A percentile compares a stretch with the other conserved stretches of the same genome.
These are phyloP conservation scores for Hypoxylon sp. DNA, from an alignment of 2,329 filamentous ascomycete species.

Conservation along the genomic window DNA sequence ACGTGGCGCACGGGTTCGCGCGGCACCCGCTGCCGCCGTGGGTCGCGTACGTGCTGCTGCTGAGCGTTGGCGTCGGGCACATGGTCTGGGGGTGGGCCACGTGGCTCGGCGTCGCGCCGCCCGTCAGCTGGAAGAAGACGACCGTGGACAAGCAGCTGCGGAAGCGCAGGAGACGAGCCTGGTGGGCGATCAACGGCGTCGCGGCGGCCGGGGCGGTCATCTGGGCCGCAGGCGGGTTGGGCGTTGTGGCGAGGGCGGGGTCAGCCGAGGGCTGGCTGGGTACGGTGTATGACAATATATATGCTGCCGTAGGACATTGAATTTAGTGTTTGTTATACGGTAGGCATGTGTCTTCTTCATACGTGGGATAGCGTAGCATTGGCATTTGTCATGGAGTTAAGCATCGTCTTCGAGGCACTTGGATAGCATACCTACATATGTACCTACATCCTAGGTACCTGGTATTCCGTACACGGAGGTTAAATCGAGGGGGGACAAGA, in stretches of 20 bases:
- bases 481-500: no score
- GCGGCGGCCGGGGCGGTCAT: slow-evolving; percentile 68
- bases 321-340: neutral
- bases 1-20: slow-evolving; percentile 86
- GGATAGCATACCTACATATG: neutral
- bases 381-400: slow-evolving; percentile 13
- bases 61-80: slow-evolving; percentile 78
- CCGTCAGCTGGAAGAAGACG: slow-evolving; percentile 62
- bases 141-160: slow-evolving; percentile 63
- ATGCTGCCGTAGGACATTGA: slow-evolving; percentile 36
- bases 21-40: slow-evolving; percentile 70
- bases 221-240: slow-evolving; percentile 87
- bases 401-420: neutral
- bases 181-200: slow-evolving; percentile 77
- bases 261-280: slow-evolving; percentile 81
- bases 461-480: no score
- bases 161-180: slow-evolving; percentile 70
- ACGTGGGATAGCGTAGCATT: slow-evolving; percentile 25
- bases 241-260: slow-evolving; percentile 79
- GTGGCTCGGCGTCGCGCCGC: slow-evolving; percentile 77
- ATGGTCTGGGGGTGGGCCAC: slow-evolving; percentile 87
- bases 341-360: slow-evolving; percentile 26
- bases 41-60: slow-evolving; percentile 74
- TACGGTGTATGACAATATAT: slow-evolving; percentile 81
- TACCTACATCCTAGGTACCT: no score